Evolutionary conservation across 2,329 filamentous ascomycete genomes (phyloP), one percentile per base, ranked within the genome.

Genomic region (Massarina eburnea): DNA sequence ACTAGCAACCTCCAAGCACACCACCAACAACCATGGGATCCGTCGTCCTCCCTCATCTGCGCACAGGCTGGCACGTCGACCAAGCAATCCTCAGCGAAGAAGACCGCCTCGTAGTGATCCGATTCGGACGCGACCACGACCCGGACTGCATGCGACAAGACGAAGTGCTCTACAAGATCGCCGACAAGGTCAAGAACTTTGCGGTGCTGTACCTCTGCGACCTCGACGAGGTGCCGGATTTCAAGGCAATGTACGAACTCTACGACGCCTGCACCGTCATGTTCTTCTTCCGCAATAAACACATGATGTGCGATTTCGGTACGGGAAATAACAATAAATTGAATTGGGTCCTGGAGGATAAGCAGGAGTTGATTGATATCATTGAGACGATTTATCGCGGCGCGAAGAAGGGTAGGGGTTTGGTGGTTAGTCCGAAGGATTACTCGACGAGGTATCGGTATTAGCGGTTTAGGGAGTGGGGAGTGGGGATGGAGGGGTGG

Each of bases 281-380:
- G 88, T 95, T 89, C 78, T 96, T 96, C 80, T 96, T 91, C 78
- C 84, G 92, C 51, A 99, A 99, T 71, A 99, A 99, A 24, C 91
- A 96, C 74, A 97, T 97, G 84, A 95, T 95, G 88, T 90, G 88
- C 71, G 92, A 97, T 81, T 91, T 96, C 59, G 92, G 65, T 7
- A 99, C 94, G 1, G 94, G 94, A 55, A 96, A 99, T 75, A 99
- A 99, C 73, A 99, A 99, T 72, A 97, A 97, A 72, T 78, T 96
- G 58, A 96, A 96, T 69, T 96, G 90, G 86, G 89, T 96, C 38
- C 77, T 95, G 42, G 91, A 97, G 73, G 92, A 99, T 67, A 97
- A 99, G 75, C 92, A 97, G 71, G 94, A 99, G 76, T 78, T 99
- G 63, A 95, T 99, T 64, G 94, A 99, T 73, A 99, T 99, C 57